Evolutionary conservation across 1,284 basidiomycete species (phyloP).

Genomic region (Papiliotrema laurentii): DNA sequence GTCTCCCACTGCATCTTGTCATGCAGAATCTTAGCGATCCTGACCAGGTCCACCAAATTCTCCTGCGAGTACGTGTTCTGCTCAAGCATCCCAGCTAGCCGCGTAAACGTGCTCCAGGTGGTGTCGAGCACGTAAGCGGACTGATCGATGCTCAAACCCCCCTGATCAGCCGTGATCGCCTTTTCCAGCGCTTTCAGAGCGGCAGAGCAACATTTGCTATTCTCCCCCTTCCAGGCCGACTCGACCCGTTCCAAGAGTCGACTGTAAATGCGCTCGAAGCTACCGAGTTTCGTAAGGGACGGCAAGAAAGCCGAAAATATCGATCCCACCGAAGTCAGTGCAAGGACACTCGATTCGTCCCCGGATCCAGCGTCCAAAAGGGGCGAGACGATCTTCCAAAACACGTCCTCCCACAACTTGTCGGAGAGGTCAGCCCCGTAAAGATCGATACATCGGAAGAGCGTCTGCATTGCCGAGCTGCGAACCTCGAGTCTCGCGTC

Average conservation of each 20-base stretch:
- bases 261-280: slow-evolving; percentile 67
- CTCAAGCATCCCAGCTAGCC: slow-evolving; percentile 59
- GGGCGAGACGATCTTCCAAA: slow-evolving; percentile 86
- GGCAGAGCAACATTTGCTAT: slow-evolving; percentile 66
- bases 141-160: slow-evolving; percentile 13
- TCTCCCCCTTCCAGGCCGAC: slow-evolving; percentile 64
- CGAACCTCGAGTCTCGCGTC: slow-evolving; percentile 83
- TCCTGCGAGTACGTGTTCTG: slow-evolving; percentile 72
- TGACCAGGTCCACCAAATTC: slow-evolving; percentile 62
- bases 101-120: slow-evolving; percentile 67
- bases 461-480: slow-evolving; percentile 86
- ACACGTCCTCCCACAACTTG: slow-evolving; percentile 79
- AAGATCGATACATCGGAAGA: slow-evolving; percentile 89
- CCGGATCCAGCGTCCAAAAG: slow-evolving; percentile 67
- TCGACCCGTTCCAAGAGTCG: slow-evolving; percentile 66
- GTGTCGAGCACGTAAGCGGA: slow-evolving; percentile 49
- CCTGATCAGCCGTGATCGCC: slow-evolving; percentile 52
- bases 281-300: slow-evolving; percentile 66
- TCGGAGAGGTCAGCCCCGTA: slow-evolving; percentile 78
- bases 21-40: slow-evolving; percentile 28
- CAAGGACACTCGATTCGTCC: slow-evolving; percentile 84
- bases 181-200: slow-evolving; percentile 76
- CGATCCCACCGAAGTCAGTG: slow-evolving; percentile 74
- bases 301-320: slow-evolving; percentile 76
- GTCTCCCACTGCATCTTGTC: slow-evolving; percentile 40